A percentile compares a stretch with the other conserved stretches of the same genome.
phyloP scores from a whole-genome alignment of 1,139 yeast species.

The Debaryomycetaceae sp. region DNA sequence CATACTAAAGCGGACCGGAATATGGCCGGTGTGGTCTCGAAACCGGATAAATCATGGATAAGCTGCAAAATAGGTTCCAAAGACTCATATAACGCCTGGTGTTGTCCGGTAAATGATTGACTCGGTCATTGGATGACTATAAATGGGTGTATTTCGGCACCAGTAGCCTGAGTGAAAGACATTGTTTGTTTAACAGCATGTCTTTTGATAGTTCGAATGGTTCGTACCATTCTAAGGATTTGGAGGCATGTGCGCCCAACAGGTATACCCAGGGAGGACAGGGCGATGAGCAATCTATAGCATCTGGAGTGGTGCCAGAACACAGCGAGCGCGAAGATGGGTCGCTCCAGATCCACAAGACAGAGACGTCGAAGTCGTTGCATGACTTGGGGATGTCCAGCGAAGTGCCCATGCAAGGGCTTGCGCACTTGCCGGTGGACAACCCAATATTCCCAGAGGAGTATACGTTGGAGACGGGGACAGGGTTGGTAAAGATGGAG shows the following conservation, averaged over 20 bases:
- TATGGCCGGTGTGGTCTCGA: background rate
- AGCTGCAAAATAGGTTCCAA: background rate
- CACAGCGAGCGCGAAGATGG: constrained; percentile 4
- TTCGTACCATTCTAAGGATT: background rate
- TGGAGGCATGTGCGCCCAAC: background rate
- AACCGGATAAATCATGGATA: background rate
- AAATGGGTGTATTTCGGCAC: too few species aligned
- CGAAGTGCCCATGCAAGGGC: constrained; percentile 51
- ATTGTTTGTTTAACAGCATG: background rate
- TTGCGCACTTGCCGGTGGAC: constrained; percentile 49
- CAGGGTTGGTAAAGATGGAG: constrained; percentile 79
- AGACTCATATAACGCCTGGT: background rate
- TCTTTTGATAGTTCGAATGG: background rate
- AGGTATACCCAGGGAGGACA: constrained; percentile 5
- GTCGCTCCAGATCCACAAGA: constrained; percentile 22
- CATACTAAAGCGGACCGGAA: background rate
- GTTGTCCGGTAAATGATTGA: background rate
- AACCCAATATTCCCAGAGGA: constrained; percentile 87
- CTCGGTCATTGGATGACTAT: background rate
- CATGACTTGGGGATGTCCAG: constrained; percentile 58
- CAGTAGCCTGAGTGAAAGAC: too few species aligned
- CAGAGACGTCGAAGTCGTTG: constrained; percentile 71
- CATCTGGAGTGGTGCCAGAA: constrained; percentile 19
- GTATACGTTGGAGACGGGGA: constrained; percentile 78
- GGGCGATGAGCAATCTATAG: constrained; percentile 43